A percentile compares a stretch with the other conserved stretches of the same genome.
Evolutionary conservation across 805 yeast species (phyloP).

Genomic region (Lipomyces spencermartinsiae): DNA sequence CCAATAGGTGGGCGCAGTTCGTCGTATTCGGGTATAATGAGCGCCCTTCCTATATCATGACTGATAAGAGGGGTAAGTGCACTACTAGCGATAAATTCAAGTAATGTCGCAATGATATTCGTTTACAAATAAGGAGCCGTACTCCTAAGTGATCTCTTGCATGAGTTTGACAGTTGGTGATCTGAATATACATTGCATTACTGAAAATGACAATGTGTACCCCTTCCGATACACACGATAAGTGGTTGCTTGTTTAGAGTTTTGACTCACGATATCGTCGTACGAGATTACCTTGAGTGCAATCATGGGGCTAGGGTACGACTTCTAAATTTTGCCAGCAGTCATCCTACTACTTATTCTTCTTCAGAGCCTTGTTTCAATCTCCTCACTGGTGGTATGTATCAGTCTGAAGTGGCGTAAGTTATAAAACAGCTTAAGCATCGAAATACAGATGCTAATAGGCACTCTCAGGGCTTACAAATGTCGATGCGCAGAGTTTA

Average conservation of each 20-base stretch:
- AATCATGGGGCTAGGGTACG: background rate
- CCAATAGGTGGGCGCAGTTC: background rate
- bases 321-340: too few species aligned
- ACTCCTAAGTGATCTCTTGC: background rate
- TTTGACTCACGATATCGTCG: too few species aligned
- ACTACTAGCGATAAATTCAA: background rate
- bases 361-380: too few species aligned
- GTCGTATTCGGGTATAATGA: too few species aligned
- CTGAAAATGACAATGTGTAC: too few species aligned
- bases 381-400: background rate
- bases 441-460: background rate
- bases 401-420: background rate
- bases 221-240: background rate
- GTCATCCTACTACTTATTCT: too few species aligned
- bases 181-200: background rate
- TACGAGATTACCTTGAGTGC: background rate
- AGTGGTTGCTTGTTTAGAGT: background rate
- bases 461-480: conserved; percentile 16
- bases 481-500: conserved; percentile 25
- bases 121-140: background rate
- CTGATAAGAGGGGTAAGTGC: background rate
- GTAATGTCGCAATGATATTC: background rate
- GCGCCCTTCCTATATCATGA: too few species aligned
- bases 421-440: background rate
- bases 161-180: background rate